These are phyloP conservation scores for Phytophthora nicotianae DNA, from an alignment of 352 stramenopile genomes.

Conservation along the genomic window DNA sequence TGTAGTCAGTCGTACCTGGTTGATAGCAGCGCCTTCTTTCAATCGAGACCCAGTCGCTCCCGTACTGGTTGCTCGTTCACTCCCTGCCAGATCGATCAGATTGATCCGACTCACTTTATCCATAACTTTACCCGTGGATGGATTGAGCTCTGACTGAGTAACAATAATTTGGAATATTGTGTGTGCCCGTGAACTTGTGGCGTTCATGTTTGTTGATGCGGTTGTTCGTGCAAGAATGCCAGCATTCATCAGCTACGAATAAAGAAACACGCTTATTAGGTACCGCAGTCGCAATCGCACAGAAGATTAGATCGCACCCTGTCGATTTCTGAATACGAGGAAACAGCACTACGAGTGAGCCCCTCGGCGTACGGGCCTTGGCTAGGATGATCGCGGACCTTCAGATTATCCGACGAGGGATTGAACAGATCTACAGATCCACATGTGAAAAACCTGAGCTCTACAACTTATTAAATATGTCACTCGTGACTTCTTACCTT, in stretches of 20 bases:
- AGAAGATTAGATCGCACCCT: conserved; percentile 34
- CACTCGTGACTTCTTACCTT: conserved; percentile 43
- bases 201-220: conserved; percentile 89
- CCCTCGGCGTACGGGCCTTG: conserved; percentile 86
- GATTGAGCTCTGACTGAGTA: conserved; percentile 78
- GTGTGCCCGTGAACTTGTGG: conserved; percentile 80
- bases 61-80: conserved; percentile 89
- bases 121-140: conserved; percentile 72
- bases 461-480: neutral
- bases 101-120: conserved; percentile 90
- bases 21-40: conserved; percentile 95
- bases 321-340: conserved; percentile 83
- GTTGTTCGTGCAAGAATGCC: conserved; percentile 84
- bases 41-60: conserved; percentile 85
- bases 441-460: neutral
- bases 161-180: conserved; percentile 89
- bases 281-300: neutral
- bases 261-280: neutral
- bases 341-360: conserved; percentile 80
- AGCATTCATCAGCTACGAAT: conserved; percentile 77
- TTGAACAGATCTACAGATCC: conserved; percentile 77
- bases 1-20: conserved; percentile 64
- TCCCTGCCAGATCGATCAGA: conserved; percentile 93
- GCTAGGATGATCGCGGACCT: conserved; percentile 86
- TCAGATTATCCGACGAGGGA: conserved; percentile 82